Percentiles rank a stretch among this genome's conserved stretches.
These are phyloP conservation scores for Tuber aestivum DNA, from an alignment of 495 filamentous ascomycete species.

Conservation along the genomic window DNA sequence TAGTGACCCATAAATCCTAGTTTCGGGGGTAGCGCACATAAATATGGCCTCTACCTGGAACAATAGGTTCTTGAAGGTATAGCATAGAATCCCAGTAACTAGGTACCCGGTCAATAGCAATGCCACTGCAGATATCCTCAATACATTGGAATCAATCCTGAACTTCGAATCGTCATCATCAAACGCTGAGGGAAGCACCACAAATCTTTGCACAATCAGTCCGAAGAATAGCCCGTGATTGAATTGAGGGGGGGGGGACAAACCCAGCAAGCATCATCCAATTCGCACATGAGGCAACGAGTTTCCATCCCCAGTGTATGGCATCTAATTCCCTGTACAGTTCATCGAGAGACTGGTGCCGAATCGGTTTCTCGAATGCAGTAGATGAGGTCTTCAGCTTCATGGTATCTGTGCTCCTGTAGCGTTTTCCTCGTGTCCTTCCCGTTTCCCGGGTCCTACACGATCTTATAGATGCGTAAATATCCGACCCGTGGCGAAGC, in stretches of 20 bases:
- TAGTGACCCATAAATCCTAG: slow-evolving; percentile 1
- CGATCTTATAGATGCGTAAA: background rate
- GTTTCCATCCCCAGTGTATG: slow-evolving; percentile 31
- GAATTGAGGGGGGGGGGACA: background rate
- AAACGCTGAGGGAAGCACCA: slow-evolving; percentile 33
- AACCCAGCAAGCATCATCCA: slow-evolving; percentile 34
- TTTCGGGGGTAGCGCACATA: slow-evolving; percentile 7
- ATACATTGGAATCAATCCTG: slow-evolving; percentile 9
- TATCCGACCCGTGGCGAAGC: background rate
- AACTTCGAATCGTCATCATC: slow-evolving; percentile 28
- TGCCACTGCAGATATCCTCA: slow-evolving; percentile 12
- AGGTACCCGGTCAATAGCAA: slow-evolving; percentile 26
- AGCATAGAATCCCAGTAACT: slow-evolving; percentile 28
- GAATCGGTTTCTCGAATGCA: slow-evolving; percentile 15
- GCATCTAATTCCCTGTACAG: slow-evolving; percentile 27
- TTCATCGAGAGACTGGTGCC: slow-evolving; percentile 17
- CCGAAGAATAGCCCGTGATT: background rate
- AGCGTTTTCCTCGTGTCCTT: background rate
- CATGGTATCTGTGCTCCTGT: slow-evolving; percentile 8
- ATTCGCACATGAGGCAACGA: slow-evolving; percentile 21
- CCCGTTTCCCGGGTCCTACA: background rate
- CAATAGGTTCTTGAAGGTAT: slow-evolving; percentile 31
- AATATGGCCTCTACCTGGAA: slow-evolving; percentile 34
- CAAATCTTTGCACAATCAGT: slow-evolving; percentile 15
- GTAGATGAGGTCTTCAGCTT: slow-evolving; percentile 18